Conservation (phyloP, 257 asterid genomes). For the Solanum acaule region DNA sequence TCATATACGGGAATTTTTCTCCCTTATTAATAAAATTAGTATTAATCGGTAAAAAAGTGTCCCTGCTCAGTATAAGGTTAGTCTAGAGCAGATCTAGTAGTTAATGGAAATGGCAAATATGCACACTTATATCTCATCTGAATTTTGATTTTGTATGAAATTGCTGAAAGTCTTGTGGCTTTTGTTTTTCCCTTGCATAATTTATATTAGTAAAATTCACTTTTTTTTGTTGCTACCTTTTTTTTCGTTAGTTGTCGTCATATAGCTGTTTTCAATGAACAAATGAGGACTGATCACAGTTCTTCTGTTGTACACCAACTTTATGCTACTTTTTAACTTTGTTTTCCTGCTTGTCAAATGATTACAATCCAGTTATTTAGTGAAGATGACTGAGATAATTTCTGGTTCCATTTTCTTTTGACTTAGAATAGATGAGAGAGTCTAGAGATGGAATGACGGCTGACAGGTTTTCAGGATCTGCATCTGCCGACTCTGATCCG, state of each 20-base stretch:
- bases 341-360: neutral
- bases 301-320: neutral
- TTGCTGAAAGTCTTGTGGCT: neutral
- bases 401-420: conserved; percentile 10
- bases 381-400: neutral
- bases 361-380: neutral
- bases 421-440: conserved; percentile 67
- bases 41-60: neutral
- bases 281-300: neutral
- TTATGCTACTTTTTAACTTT: neutral
- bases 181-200: neutral
- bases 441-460: conserved; percentile 42
- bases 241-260: neutral
- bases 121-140: neutral
- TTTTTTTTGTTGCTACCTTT: neutral
- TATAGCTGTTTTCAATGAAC: neutral
- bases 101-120: neutral
- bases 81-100: neutral
- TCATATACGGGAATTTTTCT: neutral
- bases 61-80: neutral
- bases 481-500: conserved; percentile 43
- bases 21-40: neutral
- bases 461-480: conserved; percentile 44
- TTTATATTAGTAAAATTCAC: neutral
- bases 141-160: neutral